A percentile compares a stretch with the other conserved stretches of the same genome.
Evolutionary conservation across 768 basidiomycete species (phyloP).

Genomic region (Leucocoprinus sp.): DNA sequence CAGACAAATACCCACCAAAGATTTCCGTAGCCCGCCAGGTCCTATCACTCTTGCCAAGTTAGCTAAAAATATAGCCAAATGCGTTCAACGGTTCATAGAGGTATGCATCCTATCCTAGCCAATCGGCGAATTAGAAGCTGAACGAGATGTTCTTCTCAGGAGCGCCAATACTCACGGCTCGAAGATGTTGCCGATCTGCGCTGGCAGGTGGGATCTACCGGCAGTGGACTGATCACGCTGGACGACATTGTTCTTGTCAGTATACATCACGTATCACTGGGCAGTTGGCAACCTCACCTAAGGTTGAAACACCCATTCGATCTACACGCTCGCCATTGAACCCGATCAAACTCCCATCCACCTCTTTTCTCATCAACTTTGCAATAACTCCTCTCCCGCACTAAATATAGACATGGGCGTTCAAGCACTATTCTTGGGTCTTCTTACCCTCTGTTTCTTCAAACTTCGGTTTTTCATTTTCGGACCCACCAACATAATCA

Average conservation of each 20-base stretch:
- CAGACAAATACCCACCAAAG: constrained; percentile 74
- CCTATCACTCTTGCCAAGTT: constrained; percentile 72
- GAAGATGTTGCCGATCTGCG: constrained; percentile 55
- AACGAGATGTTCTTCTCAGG: constrained; percentile 27
- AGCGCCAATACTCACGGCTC: constrained; percentile 38
- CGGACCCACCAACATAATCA: neutral
- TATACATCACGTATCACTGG: constrained; percentile 76
- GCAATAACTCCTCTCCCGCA: neutral
- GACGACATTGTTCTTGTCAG: constrained; percentile 69
- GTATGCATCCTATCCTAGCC: constrained; percentile 27
- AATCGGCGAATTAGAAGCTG: constrained; percentile 6
- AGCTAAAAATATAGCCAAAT: constrained; percentile 74
- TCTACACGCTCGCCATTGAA: constrained; percentile 2
- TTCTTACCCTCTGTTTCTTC: neutral
- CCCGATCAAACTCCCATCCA: constrained; percentile 1
- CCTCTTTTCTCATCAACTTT: constrained; percentile 5
- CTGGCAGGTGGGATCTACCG: constrained; percentile 56
- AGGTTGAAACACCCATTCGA: constrained; percentile 39
- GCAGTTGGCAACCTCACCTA: constrained; percentile 76
- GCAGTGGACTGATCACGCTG: constrained; percentile 40
- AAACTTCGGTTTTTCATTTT: constrained; percentile 1
- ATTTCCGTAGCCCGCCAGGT: constrained; percentile 70
- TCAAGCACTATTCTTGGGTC: constrained; percentile 1
- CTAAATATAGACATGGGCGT: constrained; percentile 4
- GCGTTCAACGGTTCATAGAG: constrained; percentile 58